phyloP scores from a whole-genome alignment of 169 alveolate genomes.

The Miamiensis avidus region DNA sequence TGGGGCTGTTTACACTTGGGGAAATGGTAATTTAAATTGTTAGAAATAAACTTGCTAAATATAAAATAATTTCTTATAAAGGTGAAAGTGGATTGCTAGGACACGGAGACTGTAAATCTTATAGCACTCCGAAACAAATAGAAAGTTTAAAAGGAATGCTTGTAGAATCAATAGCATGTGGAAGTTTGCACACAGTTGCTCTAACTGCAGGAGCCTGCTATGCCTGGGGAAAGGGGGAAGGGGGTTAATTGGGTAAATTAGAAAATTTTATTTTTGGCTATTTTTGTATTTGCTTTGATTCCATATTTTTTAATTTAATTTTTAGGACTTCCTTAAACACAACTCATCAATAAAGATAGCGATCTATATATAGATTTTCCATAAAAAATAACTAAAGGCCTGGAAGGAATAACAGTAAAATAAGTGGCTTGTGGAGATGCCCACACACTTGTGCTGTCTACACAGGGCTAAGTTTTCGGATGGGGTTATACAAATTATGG shows the following conservation, averaged over 20 bases:
- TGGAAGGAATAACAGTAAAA: constrained; percentile 25
- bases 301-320: background rate
- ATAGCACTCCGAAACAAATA: constrained; percentile 32
- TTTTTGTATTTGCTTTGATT: background rate
- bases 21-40: constrained; percentile 49
- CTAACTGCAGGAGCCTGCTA: constrained; percentile 72
- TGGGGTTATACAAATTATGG: constrained; percentile 59
- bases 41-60: background rate
- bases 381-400: constrained; percentile 2
- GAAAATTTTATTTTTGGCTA: background rate
- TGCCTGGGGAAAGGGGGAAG: constrained; percentile 88
- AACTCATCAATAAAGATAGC: background rate
- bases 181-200: constrained; percentile 83
- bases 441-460: constrained; percentile 41
- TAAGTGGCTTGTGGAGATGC: constrained; percentile 63
- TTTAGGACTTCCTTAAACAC: background rate
- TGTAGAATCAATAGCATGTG: constrained; percentile 54
- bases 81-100: constrained; percentile 63
- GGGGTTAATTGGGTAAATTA: constrained; percentile 82
- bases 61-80: background rate
- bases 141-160: constrained; percentile 25
- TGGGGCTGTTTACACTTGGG: constrained; percentile 79
- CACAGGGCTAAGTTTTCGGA: constrained; percentile 40
- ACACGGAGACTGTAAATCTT: constrained; percentile 20
- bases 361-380: constrained; percentile 19